Percentiles rank a stretch among this genome's conserved stretches.
phyloP scores from a whole-genome alignment of 2,329 filamentous ascomycete species.

The Calycina marina region DNA sequence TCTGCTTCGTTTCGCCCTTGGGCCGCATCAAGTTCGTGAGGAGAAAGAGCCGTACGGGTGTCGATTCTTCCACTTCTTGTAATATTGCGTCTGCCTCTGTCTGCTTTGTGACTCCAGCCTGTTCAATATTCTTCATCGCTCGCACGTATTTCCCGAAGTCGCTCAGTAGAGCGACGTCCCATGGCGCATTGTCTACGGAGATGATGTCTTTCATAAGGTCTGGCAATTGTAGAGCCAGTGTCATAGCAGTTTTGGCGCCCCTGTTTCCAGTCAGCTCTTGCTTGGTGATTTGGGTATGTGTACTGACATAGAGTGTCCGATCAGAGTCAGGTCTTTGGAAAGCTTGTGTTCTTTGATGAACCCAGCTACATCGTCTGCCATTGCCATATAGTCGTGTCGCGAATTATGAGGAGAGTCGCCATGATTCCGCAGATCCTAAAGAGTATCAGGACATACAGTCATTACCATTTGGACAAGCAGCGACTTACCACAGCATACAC shows the following conservation, averaged over 20 bases:
- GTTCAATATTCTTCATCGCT: conserved; percentile 73
- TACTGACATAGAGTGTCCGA: conserved; percentile 82
- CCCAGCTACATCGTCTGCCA: conserved; percentile 68
- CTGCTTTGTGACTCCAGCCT: conserved; percentile 49
- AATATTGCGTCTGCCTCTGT: conserved; percentile 72
- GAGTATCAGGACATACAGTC: conserved; percentile 1
- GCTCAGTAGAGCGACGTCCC: conserved; percentile 60
- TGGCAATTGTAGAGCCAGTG: conserved; percentile 59
- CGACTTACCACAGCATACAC: conserved; percentile 64
- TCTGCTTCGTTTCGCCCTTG: conserved; percentile 35
- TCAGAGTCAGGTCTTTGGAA: conserved; percentile 57
- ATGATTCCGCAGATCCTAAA: conserved; percentile 79
- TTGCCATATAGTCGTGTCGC: conserved; percentile 64
- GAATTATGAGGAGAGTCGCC: conserved; percentile 71
- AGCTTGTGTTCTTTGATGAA: conserved; percentile 64
- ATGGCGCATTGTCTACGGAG: conserved; percentile 81
- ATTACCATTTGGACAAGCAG: conserved; percentile 8
- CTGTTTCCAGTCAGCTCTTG: conserved; percentile 25
- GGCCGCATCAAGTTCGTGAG: conserved; percentile 66
- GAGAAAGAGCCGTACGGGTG: conserved; percentile 79
- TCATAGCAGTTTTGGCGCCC: conserved; percentile 90
- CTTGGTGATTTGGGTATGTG: not conserved
- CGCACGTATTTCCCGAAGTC: conserved; percentile 70
- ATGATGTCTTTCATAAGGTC: conserved; percentile 55
- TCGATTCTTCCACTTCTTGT: conserved; percentile 53